These are phyloP conservation scores for Backusella psychrophila DNA, from an alignment of 192 early-diverging fungal genomes.

Conservation along the genomic window DNA sequence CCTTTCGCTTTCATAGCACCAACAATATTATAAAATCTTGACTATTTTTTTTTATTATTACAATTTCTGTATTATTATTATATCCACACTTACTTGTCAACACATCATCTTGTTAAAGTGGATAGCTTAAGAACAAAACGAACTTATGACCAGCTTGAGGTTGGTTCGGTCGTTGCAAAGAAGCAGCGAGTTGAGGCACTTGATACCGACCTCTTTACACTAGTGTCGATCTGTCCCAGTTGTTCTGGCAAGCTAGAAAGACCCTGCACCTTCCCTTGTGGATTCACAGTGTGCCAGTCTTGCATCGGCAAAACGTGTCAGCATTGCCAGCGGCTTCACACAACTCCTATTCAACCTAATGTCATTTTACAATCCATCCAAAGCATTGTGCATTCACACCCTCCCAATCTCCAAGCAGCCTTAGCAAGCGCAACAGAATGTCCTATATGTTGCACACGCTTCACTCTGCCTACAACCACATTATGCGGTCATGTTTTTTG, in stretches of 20 bases:
- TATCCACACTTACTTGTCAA: neutral
- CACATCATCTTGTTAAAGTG: neutral
- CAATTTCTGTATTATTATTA: neutral
- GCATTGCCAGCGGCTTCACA: neutral
- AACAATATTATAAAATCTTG: neutral
- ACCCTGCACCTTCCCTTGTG: conserved; percentile 42
- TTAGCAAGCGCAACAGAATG: conserved; percentile 47
- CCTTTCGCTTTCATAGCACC: neutral
- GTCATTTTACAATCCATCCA: conserved; percentile 36
- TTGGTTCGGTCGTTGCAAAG: neutral
- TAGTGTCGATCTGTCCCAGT: conserved; percentile 29
- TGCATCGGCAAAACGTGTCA: conserved; percentile 11
- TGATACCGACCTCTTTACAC: conserved; percentile 2
- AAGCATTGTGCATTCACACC: neutral
- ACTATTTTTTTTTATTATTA: neutral
- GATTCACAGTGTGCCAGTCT: conserved; percentile 37
- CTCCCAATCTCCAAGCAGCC: neutral
- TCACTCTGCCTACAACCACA: conserved; percentile 57
- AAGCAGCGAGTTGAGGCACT: neutral
- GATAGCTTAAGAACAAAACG: conserved; percentile 7
- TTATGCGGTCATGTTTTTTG: conserved; percentile 68
- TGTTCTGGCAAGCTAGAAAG: conserved; percentile 29
- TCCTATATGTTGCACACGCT: conserved; percentile 51
- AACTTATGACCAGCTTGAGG: neutral
- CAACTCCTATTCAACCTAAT: conserved; percentile 17